Conservation (phyloP, 768 basidiomycete genomes). For the Lentinus tigrinus region DNA sequence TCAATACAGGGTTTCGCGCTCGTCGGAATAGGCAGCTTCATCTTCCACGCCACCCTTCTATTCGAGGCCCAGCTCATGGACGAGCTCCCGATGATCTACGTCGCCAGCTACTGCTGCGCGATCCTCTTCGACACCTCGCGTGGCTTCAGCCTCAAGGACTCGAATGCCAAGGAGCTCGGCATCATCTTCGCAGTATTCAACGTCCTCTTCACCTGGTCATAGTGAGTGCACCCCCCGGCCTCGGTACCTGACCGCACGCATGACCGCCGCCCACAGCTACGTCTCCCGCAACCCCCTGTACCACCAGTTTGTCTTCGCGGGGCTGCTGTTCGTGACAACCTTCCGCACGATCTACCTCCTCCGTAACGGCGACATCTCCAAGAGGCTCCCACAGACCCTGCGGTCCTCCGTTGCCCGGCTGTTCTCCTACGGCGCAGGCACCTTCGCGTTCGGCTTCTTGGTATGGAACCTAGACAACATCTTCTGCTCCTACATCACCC, state of each 20-base stretch:
- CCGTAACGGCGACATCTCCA: constrained; percentile 38
- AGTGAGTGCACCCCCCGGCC: constrained; percentile 49
- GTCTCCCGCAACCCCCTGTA: constrained; percentile 74
- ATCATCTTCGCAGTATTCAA: constrained; percentile 47
- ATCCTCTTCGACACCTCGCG: constrained; percentile 57
- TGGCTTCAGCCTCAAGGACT: constrained; percentile 43
- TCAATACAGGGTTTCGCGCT: constrained; percentile 57
- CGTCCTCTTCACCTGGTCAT: constrained; percentile 65
- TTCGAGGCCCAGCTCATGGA: constrained; percentile 80
- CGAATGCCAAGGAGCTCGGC: constrained; percentile 40
- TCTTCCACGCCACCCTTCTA: constrained; percentile 75
- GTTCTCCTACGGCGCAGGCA: constrained; percentile 51
- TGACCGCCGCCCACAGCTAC: constrained; percentile 39
- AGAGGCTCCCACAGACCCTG: constrained; percentile 41
- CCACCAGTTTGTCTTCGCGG: constrained; percentile 74
- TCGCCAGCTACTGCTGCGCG: constrained; percentile 58
- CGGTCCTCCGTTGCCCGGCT: constrained; percentile 41
- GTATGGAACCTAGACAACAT: constrained; percentile 84
- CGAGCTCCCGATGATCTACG: constrained; percentile 82
- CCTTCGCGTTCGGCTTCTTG: constrained; percentile 65
- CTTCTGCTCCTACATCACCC: constrained; percentile 59
- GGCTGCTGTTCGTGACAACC: constrained; percentile 48
- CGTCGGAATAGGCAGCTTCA: constrained; percentile 74
- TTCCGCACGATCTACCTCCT: constrained; percentile 55
- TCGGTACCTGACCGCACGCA: neutral